Percentiles rank a stretch among this genome's conserved stretches.
These are phyloP conservation scores for Kuraishia cidri DNA, from an alignment of 805 yeast genomes.

Conservation along the genomic window DNA sequence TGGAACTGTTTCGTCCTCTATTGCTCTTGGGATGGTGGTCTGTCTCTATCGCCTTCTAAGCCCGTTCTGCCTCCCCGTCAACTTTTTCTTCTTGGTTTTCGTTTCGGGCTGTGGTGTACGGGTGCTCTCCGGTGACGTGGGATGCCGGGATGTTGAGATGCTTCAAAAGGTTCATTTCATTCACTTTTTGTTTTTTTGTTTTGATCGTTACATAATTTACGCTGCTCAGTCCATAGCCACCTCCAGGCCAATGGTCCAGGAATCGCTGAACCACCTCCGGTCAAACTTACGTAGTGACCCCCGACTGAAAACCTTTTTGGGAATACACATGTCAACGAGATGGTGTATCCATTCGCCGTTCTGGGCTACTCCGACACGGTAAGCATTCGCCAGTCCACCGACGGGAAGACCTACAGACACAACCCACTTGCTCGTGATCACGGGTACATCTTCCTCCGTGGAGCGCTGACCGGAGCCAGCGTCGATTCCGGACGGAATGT, in stretches of 20 bases:
- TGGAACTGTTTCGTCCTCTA: no score
- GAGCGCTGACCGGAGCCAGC: constrained; percentile 75
- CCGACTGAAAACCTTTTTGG: constrained; percentile 40
- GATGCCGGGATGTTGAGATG: no score
- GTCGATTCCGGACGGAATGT: constrained; percentile 77
- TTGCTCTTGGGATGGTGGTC: no score
- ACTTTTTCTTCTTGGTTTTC: no score
- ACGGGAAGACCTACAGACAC: constrained; percentile 70
- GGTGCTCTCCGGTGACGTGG: no score
- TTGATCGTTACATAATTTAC: background rate
- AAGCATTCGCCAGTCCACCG: constrained; percentile 51
- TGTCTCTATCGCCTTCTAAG: no score
- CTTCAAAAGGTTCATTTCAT: no score
- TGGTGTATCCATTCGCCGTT: constrained; percentile 45
- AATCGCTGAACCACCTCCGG: constrained; percentile 17
- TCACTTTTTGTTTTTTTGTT: no score
- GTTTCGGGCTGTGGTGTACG: no score
- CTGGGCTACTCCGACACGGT: constrained; percentile 41
- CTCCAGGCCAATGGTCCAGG: constrained; percentile 13
- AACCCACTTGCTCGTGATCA: constrained; percentile 43
- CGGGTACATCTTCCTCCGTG: constrained; percentile 18
- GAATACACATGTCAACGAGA: constrained; percentile 65
- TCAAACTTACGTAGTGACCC: constrained; percentile 40
- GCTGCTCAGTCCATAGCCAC: constrained; percentile 4
- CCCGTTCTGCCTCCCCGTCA: no score